Base-by-base conservation (phyloP, 2,329 filamentous ascomycete species). In the Celoporthe dispersa region DNA sequence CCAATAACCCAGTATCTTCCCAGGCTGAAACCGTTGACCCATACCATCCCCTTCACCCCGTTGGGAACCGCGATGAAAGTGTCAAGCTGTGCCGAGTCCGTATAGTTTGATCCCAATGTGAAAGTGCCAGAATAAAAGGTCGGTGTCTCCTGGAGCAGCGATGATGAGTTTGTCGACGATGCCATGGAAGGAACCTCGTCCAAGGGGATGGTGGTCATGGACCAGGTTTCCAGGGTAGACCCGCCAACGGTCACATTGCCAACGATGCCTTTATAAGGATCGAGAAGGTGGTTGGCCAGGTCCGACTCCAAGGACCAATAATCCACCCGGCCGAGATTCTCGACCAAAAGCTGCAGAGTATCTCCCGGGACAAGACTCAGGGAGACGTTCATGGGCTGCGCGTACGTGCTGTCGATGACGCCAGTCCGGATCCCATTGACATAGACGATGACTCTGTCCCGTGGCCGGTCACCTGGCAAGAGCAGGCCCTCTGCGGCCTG, bases 271-370 rank as follows among this genome's bases (percentile, higher is more conserved):
- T 86, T 86, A 31, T 76, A 77, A 33, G 81, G 84, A 44, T 87
- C 83, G 7, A 77, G 76, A 12, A 84, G 77, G 6, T 76, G 74
- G 2, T 80, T 79, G 63, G 79, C 79, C 12, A 66, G 53, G 8
- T 59, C 64, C 12, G 68, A 64, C 33, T 70, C 70, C 9, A 70
- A 62, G 22, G 70, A 72, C 53, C 59, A 72, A 70, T 83, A 85
- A 71, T 86, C 81, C 1, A 85, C 82, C 2, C 84, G 80, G 1
- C 84, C 84, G n/a, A 86, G 78, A 64, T 86, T 86, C 75, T 87
- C 84, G 1, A 85, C 80, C 3, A 86, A 74, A 0, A 86, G 78
- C 68, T 80, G 77, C 6, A 86, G 71, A 33, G 73, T 78, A 71
- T 85, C 83, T 7, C 82, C 82, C 1, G 74, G 72, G 25, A 76